These are phyloP conservation scores for Hypseocharis bilobata DNA, from an alignment of 441 rosid species.

Conservation along the genomic window DNA sequence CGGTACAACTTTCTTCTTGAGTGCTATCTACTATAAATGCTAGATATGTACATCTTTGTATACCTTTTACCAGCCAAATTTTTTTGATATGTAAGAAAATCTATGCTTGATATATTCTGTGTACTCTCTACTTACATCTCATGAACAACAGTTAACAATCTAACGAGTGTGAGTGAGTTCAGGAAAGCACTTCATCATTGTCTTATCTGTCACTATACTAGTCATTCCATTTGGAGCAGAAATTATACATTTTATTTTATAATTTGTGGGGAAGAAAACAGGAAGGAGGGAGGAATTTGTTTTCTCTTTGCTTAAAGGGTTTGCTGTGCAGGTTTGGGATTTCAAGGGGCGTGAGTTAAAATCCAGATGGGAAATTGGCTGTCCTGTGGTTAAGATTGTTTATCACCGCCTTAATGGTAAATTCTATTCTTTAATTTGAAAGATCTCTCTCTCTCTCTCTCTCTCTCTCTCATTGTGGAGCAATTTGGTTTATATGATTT, in stretches of 20 bases:
- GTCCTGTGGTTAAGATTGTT: slow-evolving; percentile 62
- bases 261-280: no score
- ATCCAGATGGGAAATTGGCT: slow-evolving; percentile 74
- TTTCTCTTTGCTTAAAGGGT: slow-evolving; percentile 5
- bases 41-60: no score
- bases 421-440: neutral
- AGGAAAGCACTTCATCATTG: neutral
- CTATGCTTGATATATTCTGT: no score
- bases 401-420: slow-evolving; percentile 74
- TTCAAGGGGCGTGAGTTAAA: slow-evolving; percentile 63
- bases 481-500: slow-evolving; percentile 21
- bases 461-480: slow-evolving; percentile 1
- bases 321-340: slow-evolving; percentile 72
- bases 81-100: no score
- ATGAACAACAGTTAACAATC: no score
- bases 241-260: no score
- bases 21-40: no score
- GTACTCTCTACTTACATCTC: no score
- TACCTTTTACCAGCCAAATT: neutral
- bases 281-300: neutral
- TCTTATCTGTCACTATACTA: neutral
- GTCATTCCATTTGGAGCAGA: no score
- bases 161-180: neutral
- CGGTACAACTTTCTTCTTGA: no score
- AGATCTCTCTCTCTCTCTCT: neutral